Base-by-base conservation (phyloP, 768 basidiomycete genomes). In the Boletales sp. region DNA sequence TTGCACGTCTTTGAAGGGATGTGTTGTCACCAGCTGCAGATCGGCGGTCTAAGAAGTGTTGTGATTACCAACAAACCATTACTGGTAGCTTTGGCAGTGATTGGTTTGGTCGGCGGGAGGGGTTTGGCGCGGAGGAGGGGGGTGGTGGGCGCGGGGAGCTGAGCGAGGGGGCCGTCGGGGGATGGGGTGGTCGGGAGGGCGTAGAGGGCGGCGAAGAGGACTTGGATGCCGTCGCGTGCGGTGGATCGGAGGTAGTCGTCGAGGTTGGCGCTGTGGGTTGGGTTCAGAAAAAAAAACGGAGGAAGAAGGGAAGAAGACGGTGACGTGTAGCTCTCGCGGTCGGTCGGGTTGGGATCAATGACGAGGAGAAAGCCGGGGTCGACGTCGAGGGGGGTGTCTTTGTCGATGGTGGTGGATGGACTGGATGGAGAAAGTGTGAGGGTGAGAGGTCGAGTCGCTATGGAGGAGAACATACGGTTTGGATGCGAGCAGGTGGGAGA, bases 91-190 rank as follows among this genome's bases (percentile, higher is more conserved):
- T n/a, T n/a, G n/a, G n/a, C n/a, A n/a, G 95, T 98, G 31, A 78
- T 82, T 9, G 87, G 86, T 70, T 95, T 97, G 3, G 89, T 87
- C 61, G 93, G 94, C 0, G 94, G 97, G 3, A 98, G 75, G 0
- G 90, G 91, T 66, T 99, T 98, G 29, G 93, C 80, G 19, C 97
- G 82, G 0, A 97, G 97, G 1, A 98, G 80, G 41, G 75, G 73
- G 24, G 87, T 90, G 2, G 76, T 80, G 3, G 90, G 87, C 1
- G 81, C 62, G 1, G 95, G 94, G 4, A 97, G n/a, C n/a, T n/a
- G n/a, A n/a, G n/a, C n/a, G n/a, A n/a, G n/a, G n/a, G n/a, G n/a
- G n/a, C n/a, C n/a, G n/a, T n/a, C n/a, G n/a, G n/a, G n/a, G n/a
- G n/a, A n/a, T n/a, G 82, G 72, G 40, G 75, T 72, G 8, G 84